Conservation (phyloP, 495 filamentous ascomycete species). For the Daldinia concentrica region DNA sequence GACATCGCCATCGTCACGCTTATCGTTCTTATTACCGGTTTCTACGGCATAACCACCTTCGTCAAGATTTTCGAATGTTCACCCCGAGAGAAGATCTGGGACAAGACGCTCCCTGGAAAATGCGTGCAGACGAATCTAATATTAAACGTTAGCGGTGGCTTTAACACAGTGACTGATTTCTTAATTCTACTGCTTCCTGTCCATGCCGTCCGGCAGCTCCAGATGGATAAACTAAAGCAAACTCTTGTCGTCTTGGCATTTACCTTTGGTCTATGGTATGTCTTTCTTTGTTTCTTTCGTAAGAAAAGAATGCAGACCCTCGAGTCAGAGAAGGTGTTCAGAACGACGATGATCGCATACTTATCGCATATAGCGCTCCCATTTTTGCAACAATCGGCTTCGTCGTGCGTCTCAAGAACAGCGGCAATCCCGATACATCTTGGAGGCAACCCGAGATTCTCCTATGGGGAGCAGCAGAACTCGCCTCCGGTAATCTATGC, state of each 20-base stretch:
- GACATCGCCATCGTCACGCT: constrained; percentile 48
- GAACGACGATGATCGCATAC: background rate
- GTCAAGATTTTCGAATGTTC: constrained; percentile 23
- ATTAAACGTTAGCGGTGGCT: constrained; percentile 16
- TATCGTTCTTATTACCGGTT: constrained; percentile 41
- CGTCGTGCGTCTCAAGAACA: constrained; percentile 17
- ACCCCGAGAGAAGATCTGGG: background rate
- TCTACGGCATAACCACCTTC: constrained; percentile 11
- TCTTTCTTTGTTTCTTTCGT: background rate
- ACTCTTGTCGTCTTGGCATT: constrained; percentile 22
- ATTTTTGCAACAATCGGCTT: constrained; percentile 4
- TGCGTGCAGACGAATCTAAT: background rate
- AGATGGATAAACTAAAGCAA: constrained; percentile 10
- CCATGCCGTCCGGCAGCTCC: constrained; percentile 19
- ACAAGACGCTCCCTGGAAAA: background rate
- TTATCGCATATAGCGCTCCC: constrained; percentile 15
- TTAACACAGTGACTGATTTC: constrained; percentile 21
- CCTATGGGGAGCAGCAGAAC: constrained; percentile 21
- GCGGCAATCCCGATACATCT: constrained; percentile 16
- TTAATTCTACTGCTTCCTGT: constrained; percentile 21
- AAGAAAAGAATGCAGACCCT: background rate
- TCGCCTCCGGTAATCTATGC: constrained; percentile 16
- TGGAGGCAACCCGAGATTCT: constrained; percentile 30
- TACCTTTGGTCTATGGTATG: constrained; percentile 33
- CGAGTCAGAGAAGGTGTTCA: background rate